Percentiles rank a stretch among this genome's conserved stretches.
These are phyloP conservation scores for Cordyceps fumosorosea DNA, from an alignment of 2,329 filamentous ascomycete species.

Conservation along the genomic window DNA sequence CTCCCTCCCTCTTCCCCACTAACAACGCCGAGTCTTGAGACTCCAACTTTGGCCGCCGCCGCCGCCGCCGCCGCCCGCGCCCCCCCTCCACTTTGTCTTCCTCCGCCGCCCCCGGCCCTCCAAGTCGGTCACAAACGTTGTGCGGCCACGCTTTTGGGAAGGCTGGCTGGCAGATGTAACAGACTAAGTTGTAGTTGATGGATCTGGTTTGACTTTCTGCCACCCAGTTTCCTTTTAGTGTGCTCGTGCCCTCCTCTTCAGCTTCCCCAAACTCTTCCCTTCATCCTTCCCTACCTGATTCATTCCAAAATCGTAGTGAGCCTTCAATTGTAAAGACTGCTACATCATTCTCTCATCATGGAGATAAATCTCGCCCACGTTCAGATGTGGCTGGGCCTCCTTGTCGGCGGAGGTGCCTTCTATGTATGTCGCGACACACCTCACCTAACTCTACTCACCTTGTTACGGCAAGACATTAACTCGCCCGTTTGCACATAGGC, in stretches of 20 bases:
- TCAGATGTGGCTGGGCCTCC: conserved; percentile 33
- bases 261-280: background rate
- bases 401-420: conserved; percentile 28
- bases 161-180: too few relatives aligned
- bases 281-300: background rate
- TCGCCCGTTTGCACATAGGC: conserved; percentile 22
- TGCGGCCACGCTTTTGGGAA: background rate
- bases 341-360: conserved; percentile 18
- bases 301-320: background rate
- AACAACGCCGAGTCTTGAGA: background rate
- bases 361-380: conserved; percentile 28
- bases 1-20: background rate
- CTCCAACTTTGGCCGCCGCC: background rate
- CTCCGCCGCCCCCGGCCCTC: conserved; percentile 1
- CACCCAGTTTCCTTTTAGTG: conserved; percentile 4
- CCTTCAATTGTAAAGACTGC: background rate
- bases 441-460: background rate
- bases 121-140: background rate
- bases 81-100: background rate
- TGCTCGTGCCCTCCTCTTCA: background rate
- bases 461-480: background rate
- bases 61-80: background rate
- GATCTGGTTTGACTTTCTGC: background rate
- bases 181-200: background rate
- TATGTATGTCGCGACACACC: conserved; percentile 32